phyloP scores from a whole-genome alignment of 169 alveolate species.

The Perkinsus olseni region DNA sequence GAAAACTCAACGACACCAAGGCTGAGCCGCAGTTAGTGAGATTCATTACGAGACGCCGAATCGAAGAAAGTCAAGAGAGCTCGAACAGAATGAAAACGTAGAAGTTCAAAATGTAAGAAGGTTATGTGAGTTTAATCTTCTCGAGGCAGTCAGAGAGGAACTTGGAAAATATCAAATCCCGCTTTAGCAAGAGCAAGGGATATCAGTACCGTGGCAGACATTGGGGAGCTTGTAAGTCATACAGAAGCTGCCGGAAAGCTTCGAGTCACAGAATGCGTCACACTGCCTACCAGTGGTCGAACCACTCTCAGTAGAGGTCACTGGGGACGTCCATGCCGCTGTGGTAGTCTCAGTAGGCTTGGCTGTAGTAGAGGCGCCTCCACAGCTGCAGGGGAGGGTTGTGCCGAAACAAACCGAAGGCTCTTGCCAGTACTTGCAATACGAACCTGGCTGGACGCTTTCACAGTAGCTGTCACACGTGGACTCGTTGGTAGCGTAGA shows the following conservation, averaged over 20 bases:
- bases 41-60: too few species aligned
- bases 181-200: neutral
- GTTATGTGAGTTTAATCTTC: too few species aligned
- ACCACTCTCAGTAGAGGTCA: neutral
- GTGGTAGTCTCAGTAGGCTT: neutral
- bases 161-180: too few species aligned
- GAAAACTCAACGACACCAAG: too few species aligned
- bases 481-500: neutral
- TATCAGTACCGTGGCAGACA: neutral
- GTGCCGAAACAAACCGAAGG: neutral
- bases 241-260: neutral
- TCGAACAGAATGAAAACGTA: too few species aligned
- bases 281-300: neutral
- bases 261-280: neutral
- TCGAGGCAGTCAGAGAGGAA: too few species aligned
- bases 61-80: too few species aligned
- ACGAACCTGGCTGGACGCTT: neutral
- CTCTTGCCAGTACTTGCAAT: neutral
- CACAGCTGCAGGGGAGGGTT: neutral
- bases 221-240: neutral
- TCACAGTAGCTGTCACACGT: neutral
- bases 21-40: too few species aligned
- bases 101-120: too few species aligned
- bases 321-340: neutral
- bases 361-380: neutral